Conservation (phyloP, 2,329 filamentous ascomycete genomes). For the Xylaria multiplex region DNA sequence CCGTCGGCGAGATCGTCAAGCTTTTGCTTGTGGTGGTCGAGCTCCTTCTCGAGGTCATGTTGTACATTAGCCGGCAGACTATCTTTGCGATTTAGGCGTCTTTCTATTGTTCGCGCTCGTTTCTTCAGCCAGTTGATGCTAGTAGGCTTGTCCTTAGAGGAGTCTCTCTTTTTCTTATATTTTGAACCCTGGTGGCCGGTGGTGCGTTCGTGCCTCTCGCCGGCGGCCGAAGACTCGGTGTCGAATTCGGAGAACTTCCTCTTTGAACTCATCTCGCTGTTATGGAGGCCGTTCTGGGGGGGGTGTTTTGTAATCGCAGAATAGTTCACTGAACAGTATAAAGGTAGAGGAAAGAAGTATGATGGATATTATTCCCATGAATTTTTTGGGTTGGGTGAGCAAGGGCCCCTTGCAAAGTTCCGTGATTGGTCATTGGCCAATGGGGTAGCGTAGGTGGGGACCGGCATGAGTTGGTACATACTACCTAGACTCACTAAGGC, state of each 20-base stretch:
- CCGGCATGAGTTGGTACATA: too few species aligned
- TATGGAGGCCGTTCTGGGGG: not conserved
- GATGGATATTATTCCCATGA: not conserved
- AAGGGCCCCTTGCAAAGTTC: not conserved
- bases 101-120: slow-evolving; percentile 74
- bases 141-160: slow-evolving; percentile 57
- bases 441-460: slow-evolving; percentile 12
- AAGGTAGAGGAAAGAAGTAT: not conserved
- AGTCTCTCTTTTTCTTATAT: slow-evolving; percentile 51
- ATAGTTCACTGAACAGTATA: not conserved
- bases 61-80: slow-evolving; percentile 74
- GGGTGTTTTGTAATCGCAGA: not conserved
- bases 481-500: too few species aligned
- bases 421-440: slow-evolving; percentile 21
- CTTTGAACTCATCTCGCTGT: slow-evolving; percentile 44
- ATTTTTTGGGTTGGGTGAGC: slow-evolving; percentile 24
- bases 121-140: slow-evolving; percentile 74
- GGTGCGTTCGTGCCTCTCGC: slow-evolving; percentile 29
- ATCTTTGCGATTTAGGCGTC: slow-evolving; percentile 69
- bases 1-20: slow-evolving; percentile 68
- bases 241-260: slow-evolving; percentile 47
- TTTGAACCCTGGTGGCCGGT: slow-evolving; percentile 43
- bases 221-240: slow-evolving; percentile 36
- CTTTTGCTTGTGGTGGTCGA: slow-evolving; percentile 73
- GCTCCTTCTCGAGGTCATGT: slow-evolving; percentile 76